Percentiles rank a stretch among this genome's conserved stretches.
phyloP scores from a whole-genome alignment of 2,329 filamentous ascomycete genomes.

The Colletotrichum destructivum region DNA sequence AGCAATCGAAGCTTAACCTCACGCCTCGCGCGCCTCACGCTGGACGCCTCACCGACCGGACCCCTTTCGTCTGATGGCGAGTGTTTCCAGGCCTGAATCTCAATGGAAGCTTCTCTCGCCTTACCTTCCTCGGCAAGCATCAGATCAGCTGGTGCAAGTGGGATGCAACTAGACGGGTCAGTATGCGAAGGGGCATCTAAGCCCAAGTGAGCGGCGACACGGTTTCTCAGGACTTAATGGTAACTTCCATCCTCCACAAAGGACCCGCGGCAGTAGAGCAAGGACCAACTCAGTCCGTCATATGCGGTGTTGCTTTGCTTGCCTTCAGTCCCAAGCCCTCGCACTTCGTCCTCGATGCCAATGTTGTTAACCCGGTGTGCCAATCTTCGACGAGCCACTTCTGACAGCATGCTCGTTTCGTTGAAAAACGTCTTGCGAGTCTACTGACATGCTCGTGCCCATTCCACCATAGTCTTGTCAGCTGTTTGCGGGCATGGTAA shows the following conservation, averaged over 20 bases:
- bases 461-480: constrained; percentile 1
- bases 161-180: neutral
- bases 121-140: neutral
- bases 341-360: neutral
- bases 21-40: neutral
- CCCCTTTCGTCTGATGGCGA: constrained; percentile 1
- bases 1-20: constrained; percentile 22
- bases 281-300: no score
- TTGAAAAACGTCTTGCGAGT: constrained; percentile 8
- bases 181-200: neutral
- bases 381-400: neutral
- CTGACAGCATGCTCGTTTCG: neutral
- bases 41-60: constrained; percentile 15
- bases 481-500: constrained; percentile 16
- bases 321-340: no score
- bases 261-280: neutral
- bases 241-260: neutral
- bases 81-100: neutral
- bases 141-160: neutral
- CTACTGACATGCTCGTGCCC: constrained; percentile 18
- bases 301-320: no score
- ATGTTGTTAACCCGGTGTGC: neutral
- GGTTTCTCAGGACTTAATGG: neutral
- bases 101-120: constrained; percentile 7
- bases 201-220: neutral